Evolutionary conservation across 805 yeast genomes (phyloP).

Genomic region (Lachancea lanzarotensis): DNA sequence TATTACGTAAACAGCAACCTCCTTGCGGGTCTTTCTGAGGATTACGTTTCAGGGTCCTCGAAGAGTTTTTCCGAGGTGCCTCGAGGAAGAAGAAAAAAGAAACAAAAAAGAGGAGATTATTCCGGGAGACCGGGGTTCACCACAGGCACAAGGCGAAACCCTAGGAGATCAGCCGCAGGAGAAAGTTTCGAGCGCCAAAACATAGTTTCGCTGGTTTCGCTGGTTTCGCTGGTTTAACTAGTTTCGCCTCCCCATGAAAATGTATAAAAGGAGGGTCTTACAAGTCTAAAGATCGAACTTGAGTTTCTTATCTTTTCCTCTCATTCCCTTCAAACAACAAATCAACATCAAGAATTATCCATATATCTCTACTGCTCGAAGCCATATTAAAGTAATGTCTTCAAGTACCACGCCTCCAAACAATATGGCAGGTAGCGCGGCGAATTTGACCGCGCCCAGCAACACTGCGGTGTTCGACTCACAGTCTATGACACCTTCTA

Average conservation of each 20-base stretch:
- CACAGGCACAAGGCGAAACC: slow-evolving; percentile 1
- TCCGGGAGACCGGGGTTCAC: slow-evolving; percentile 1
- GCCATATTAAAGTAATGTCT: neutral
- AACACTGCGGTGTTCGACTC: slow-evolving; percentile 9
- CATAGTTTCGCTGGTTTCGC: too few relatives aligned
- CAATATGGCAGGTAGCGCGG: slow-evolving; percentile 1
- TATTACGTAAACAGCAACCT: neutral
- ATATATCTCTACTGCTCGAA: too few relatives aligned
- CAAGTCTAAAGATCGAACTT: neutral
- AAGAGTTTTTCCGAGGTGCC: neutral
- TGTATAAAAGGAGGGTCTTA: neutral
- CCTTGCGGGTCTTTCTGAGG: neutral
- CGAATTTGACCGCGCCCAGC: slow-evolving; percentile 1
- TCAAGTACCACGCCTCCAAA: slow-evolving; percentile 4
- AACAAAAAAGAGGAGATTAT: neutral
- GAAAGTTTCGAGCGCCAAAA: neutral
- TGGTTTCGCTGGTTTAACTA: too few relatives aligned
- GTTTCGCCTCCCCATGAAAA: neutral
- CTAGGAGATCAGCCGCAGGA: neutral
- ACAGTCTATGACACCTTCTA: slow-evolving; percentile 11
- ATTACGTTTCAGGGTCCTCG: slow-evolving; percentile 1
- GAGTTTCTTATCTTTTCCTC: neutral
- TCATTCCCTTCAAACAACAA: too few relatives aligned
- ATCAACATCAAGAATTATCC: too few relatives aligned
- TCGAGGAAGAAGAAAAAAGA: slow-evolving; percentile 1